Conservation (phyloP, 495 filamentous ascomycete genomes). For the Glutinoglossum americanum region DNA sequence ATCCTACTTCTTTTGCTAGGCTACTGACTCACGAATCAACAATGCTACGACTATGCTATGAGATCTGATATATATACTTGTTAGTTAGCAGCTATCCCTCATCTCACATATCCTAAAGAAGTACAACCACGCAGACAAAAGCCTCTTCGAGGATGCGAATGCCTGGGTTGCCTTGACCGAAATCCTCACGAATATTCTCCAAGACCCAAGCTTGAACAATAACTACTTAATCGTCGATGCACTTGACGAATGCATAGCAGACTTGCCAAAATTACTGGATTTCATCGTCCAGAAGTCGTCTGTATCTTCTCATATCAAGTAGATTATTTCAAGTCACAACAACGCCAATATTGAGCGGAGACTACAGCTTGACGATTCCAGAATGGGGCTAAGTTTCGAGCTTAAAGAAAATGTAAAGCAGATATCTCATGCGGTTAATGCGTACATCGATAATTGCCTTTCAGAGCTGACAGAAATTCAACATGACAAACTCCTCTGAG, state of each 20-base stretch:
- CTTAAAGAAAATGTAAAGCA: background rate
- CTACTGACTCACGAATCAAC: conserved; percentile 14
- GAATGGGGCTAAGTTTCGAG: background rate
- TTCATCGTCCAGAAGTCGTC: conserved; percentile 12
- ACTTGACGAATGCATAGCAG: conserved; percentile 24
- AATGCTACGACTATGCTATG: conserved; percentile 21
- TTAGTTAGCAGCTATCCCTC: conserved; percentile 16
- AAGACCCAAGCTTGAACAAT: conserved; percentile 10
- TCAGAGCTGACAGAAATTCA: background rate
- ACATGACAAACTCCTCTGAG: too few species aligned
- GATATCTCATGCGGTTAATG: background rate
- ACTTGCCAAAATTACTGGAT: conserved; percentile 14
- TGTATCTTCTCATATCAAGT: background rate
- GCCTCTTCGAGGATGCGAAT: conserved; percentile 17
- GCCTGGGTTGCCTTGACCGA: conserved; percentile 12
- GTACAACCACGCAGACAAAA: conserved; percentile 11
- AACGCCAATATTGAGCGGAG: background rate
- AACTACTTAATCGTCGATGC: conserved; percentile 25
- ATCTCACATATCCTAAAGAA: conserved; percentile 15
- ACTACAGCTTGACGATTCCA: background rate
- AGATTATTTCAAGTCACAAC: background rate
- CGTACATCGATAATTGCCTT: background rate
- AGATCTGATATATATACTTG: conserved; percentile 21
- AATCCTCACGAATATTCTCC: conserved; percentile 16
- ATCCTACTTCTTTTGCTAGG: conserved; percentile 5